phyloP scores from a whole-genome alignment of 352 stramenopile genomes.

The Phytophthora sojae region DNA sequence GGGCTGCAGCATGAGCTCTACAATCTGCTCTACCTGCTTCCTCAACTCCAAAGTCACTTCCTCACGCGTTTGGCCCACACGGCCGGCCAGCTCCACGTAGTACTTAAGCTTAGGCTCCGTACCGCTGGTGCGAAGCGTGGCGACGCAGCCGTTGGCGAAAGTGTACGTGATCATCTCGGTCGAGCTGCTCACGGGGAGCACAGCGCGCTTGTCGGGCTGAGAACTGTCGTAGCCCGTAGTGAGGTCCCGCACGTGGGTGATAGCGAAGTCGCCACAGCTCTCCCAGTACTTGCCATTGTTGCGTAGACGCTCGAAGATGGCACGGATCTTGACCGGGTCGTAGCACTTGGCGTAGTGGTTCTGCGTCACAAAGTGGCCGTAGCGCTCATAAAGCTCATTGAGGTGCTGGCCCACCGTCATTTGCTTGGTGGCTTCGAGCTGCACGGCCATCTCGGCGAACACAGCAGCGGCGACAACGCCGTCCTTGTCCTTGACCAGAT shows the following conservation, averaged over 20 bases:
- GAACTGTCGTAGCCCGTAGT: slow-evolving; percentile 90
- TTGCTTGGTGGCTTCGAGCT: slow-evolving; percentile 57
- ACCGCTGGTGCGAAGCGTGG: slow-evolving; percentile 97
- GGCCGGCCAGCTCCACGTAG: slow-evolving; percentile 95
- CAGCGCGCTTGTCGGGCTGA: slow-evolving; percentile 88
- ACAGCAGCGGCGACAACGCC: slow-evolving; percentile 94
- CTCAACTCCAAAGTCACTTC: slow-evolving; percentile 63
- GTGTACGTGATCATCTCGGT: slow-evolving; percentile 98
- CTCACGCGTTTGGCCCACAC: slow-evolving; percentile 66
- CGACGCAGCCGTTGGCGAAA: slow-evolving; percentile 96
- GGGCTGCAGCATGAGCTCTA: slow-evolving; percentile 86
- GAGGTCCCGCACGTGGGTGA: slow-evolving; percentile 87
- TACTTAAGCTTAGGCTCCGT: slow-evolving; percentile 99
- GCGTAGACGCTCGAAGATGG: slow-evolving; percentile 93
- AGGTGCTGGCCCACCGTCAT: slow-evolving; percentile 82
- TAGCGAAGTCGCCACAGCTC: slow-evolving; percentile 82
- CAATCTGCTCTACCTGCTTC: slow-evolving; percentile 78
- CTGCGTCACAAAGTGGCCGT: slow-evolving; percentile 97
- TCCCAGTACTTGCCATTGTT: slow-evolving; percentile 91
- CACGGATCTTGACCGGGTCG: slow-evolving; percentile 85
- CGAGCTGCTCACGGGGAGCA: slow-evolving; percentile 92
- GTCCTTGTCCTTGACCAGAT: slow-evolving; percentile 99
- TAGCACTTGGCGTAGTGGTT: slow-evolving; percentile 98
- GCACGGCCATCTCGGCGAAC: slow-evolving; percentile 91
- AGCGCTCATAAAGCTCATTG: slow-evolving; percentile 91